Percentiles rank a stretch among this genome's conserved stretches.
Evolutionary conservation across 768 basidiomycete genomes (phyloP).

Genomic region (Infundibulicybe gibba): DNA sequence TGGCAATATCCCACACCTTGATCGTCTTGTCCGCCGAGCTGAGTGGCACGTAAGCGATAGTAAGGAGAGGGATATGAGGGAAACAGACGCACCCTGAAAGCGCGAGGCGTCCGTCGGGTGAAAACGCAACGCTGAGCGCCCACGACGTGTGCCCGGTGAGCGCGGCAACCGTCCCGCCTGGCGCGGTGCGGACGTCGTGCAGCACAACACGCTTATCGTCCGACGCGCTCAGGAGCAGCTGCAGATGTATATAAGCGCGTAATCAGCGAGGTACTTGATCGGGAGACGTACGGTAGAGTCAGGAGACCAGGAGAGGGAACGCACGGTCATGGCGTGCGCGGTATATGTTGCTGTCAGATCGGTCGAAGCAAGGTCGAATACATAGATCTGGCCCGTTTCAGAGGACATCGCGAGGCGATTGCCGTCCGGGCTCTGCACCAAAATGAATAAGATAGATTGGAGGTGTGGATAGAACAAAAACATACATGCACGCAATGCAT

Average conservation of each 20-base stretch:
- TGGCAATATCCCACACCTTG: conserved; percentile 83
- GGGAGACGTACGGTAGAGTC: conserved; percentile 72
- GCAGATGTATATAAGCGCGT: neutral
- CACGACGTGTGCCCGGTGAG: conserved; percentile 88
- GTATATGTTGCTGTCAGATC: conserved; percentile 68
- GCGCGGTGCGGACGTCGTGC: conserved; percentile 81
- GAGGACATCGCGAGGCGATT: conserved; percentile 75
- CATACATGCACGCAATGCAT: conserved; percentile 70
- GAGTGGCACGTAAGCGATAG: neutral
- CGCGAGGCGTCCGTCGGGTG: conserved; percentile 75
- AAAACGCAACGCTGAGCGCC: conserved; percentile 82
- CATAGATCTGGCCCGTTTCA: conserved; percentile 84
- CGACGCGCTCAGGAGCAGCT: conserved; percentile 87
- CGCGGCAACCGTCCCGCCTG: conserved; percentile 80
- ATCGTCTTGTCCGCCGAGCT: conserved; percentile 85
- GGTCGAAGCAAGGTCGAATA: conserved; percentile 76
- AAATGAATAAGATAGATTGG: no score
- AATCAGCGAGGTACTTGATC: neutral
- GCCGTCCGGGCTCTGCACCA: conserved; percentile 81
- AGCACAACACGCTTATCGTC: conserved; percentile 91
- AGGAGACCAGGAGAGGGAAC: conserved; percentile 84
- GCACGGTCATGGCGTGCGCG: conserved; percentile 88
- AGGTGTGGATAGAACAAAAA: conserved; percentile 8
- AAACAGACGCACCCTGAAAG: conserved; percentile 78
- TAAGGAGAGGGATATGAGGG: neutral